Evolutionary conservation across 2,329 filamentous ascomycete species (phyloP).

Genomic region (Hypoxylon sp.): DNA sequence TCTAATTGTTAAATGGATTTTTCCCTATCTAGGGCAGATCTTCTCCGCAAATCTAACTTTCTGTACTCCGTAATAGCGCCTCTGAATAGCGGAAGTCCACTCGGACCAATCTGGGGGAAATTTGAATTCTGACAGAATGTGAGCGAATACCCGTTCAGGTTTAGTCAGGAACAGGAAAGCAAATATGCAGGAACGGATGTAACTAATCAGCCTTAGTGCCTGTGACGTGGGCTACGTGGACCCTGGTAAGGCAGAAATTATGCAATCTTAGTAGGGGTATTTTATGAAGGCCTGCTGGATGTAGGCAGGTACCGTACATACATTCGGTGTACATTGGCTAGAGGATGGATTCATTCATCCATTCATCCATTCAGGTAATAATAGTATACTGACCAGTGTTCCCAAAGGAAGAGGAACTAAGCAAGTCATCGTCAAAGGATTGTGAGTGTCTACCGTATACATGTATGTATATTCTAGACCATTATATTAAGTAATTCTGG

Average conservation of each 20-base stretch:
- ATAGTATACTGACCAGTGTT: background rate
- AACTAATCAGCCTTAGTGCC: constrained; percentile 33
- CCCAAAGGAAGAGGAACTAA: constrained; percentile 10
- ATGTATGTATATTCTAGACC: too few species aligned
- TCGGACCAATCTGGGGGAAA: constrained; percentile 45
- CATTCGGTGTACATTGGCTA: constrained; percentile 9
- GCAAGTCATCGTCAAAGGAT: constrained; percentile 27
- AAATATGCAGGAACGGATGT: constrained; percentile 42
- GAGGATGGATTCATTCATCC: background rate
- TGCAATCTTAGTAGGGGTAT: constrained; percentile 41
- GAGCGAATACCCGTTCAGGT: constrained; percentile 28
- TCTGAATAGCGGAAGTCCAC: constrained; percentile 27
- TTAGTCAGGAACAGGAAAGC: constrained; percentile 43
- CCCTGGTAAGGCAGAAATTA: constrained; percentile 43
- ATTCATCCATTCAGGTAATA: constrained; percentile 7
- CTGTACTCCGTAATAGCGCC: constrained; percentile 17
- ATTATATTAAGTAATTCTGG: constrained; percentile 5
- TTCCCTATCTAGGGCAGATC: constrained; percentile 36
- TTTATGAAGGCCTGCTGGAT: constrained; percentile 34
- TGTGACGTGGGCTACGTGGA: constrained; percentile 19
- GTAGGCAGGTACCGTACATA: too few species aligned
- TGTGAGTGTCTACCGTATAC: constrained; percentile 1
- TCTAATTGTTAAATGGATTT: constrained; percentile 32
- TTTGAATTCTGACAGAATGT: constrained; percentile 30
- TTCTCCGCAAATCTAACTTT: constrained; percentile 39